Percentiles rank a stretch among this genome's conserved stretches.
These are phyloP conservation scores for Paramecium pentaurelia DNA, from an alignment of 73 alveolate genomes.

Conservation along the genomic window DNA sequence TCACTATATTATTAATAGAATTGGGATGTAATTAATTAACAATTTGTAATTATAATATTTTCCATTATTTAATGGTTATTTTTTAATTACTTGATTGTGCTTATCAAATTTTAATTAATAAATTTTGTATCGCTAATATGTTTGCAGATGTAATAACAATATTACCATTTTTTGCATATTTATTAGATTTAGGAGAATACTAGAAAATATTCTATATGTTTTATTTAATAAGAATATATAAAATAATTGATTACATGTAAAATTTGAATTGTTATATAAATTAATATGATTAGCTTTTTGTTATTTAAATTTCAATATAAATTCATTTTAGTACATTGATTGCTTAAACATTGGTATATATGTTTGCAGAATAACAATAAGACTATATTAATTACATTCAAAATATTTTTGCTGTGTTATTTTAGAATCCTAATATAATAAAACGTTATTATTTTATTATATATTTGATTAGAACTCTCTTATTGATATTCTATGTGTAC, in stretches of 20 bases:
- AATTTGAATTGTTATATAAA: background rate
- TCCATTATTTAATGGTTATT: background rate
- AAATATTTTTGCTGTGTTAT: background rate
- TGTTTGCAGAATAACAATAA: background rate
- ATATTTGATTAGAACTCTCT: background rate
- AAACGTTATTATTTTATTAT: background rate
- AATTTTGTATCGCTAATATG: background rate
- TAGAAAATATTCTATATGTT: background rate
- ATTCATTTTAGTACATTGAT: background rate
- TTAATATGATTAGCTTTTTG: background rate
- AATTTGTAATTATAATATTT: background rate
- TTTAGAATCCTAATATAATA: background rate
- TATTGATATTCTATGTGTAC: background rate
- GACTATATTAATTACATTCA: background rate
- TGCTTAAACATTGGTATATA: background rate
- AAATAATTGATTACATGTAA: background rate
- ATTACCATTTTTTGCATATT: background rate
- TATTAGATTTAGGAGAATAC: background rate
- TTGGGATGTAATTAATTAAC: background rate
- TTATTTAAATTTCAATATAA: background rate
- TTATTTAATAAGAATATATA: background rate
- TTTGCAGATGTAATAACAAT: background rate
- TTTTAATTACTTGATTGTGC: background rate
- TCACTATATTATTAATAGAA: background rate
- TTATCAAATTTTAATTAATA: background rate